Conservation (phyloP, 208 protist genomes). For the Wallacemonas collosoma region DNA sequence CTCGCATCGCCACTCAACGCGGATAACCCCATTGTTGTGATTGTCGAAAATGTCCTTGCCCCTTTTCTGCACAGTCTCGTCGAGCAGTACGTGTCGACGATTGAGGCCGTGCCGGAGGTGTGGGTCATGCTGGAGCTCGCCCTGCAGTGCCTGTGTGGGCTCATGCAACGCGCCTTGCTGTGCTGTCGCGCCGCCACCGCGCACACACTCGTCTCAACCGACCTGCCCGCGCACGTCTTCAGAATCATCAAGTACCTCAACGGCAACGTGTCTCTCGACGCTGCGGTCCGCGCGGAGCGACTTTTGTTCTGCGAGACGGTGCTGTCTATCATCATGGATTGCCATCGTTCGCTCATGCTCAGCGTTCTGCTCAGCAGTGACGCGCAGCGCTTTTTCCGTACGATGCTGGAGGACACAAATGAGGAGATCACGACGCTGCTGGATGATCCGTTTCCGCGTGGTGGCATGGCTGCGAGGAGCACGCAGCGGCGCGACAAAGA, state of each 20-base stretch:
- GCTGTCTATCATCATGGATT: constrained; percentile 49
- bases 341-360: constrained; percentile 49
- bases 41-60: constrained; percentile 69
- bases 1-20: constrained; percentile 21
- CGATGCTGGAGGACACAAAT: constrained; percentile 53
- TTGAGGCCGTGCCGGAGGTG: constrained; percentile 60
- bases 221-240: constrained; percentile 62
- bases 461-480: constrained; percentile 38
- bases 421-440: constrained; percentile 63
- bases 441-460: constrained; percentile 76
- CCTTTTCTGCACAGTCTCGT: constrained; percentile 70
- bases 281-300: constrained; percentile 53
- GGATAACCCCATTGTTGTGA: constrained; percentile 62
- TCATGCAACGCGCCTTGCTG: constrained; percentile 78
- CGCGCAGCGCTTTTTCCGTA: constrained; percentile 65
- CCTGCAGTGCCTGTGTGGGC: constrained; percentile 67
- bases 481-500: constrained; percentile 78
- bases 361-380: constrained; percentile 59
- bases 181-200: constrained; percentile 70
- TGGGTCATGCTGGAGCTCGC: constrained; percentile 76
- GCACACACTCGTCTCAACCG: constrained; percentile 47
- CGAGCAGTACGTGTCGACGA: constrained; percentile 49
- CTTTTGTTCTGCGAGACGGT: constrained; percentile 80
- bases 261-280: constrained; percentile 62
- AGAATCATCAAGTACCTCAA: constrained; percentile 65